Base-by-base conservation (phyloP, 345 rosid genomes). In the Streptanthus diversifolius region DNA sequence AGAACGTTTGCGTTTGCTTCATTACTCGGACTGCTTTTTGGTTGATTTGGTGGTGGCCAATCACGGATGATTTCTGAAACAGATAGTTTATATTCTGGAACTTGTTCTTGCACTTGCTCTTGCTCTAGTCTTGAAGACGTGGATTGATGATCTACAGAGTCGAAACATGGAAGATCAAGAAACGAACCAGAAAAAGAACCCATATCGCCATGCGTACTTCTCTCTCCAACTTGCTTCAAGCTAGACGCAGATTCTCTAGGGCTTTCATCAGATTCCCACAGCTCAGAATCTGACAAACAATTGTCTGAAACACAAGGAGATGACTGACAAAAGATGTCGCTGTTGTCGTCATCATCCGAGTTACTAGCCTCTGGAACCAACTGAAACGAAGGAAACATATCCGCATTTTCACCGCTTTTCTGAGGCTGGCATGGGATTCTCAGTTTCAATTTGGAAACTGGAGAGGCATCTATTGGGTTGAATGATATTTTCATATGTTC, bases 401-500 rank as follows among this genome's bases (percentile, higher is more conserved):
- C 96, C 56, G 72, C 77, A 52, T 49, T 7, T 53, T 80, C 80
- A 51, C 63, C 56, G 7, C 12, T 48, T 53, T 19, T 0, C 59
- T 52, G 62, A 41, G 57, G 48, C 22, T 84, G 87, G 65, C 82
- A 73, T 40, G 98, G 92, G 75, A 93, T 83, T 80, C 82, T 86
- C 71, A 93, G 80, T 72, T 84, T 87, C 71, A 93, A 75, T 69
- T 81, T 91, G 32, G 92, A 82, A 68, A 80, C 80, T 63, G 82
- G 83, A 53, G 78, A 69, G 51, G 83, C 79, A 71, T 85, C 80
- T 14, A 76, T 41, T 41, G 88, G 85, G 54, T 77, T 86, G 87
- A 91, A 93, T 73, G 98, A 91, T 81, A 93, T 82, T 74, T 82
- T 89, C 97, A 93, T 93, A 69, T 85, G 97, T 58, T 89, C 88